Percentiles rank a stretch among this genome's conserved stretches.
Conservation (phyloP, 306 rosid genomes). For the Gleditsia sinensis region DNA sequence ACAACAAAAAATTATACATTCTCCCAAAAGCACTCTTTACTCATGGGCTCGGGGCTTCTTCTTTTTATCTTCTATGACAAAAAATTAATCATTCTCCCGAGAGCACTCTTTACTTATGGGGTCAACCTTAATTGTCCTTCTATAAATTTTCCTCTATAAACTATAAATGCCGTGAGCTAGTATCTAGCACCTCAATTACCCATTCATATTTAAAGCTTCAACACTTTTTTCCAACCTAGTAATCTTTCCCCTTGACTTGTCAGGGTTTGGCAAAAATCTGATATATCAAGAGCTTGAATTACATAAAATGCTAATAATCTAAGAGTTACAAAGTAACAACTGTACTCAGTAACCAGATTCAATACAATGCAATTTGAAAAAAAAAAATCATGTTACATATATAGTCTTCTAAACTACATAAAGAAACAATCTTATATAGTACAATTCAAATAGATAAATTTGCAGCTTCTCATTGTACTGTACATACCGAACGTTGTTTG, state of each 20-base stretch:
- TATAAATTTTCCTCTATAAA: not conserved
- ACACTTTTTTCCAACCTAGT: not conserved
- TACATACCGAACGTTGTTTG: slow-evolving; percentile 74
- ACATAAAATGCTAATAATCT: slow-evolving; percentile 13
- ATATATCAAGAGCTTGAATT: not conserved
- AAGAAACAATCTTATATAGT: not conserved
- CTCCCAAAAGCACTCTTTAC: not conserved
- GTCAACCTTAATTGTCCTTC: slow-evolving; percentile 18
- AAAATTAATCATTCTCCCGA: slow-evolving; percentile 14
- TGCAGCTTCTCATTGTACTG: slow-evolving; percentile 17
- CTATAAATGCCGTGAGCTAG: slow-evolving; percentile 5
- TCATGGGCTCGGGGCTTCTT: slow-evolving; percentile 1
- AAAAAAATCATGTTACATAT: not conserved
- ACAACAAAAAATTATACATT: slow-evolving; percentile 13
- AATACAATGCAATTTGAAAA: slow-evolving; percentile 13
- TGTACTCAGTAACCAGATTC: not conserved
- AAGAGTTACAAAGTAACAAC: no score
- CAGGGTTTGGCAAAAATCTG: not conserved
- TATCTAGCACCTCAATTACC: not conserved
- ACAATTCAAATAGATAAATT: slow-evolving; percentile 20
- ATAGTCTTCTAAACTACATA: slow-evolving; percentile 26
- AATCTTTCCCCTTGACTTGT: not conserved
- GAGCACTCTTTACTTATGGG: not conserved
- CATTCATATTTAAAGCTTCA: not conserved
- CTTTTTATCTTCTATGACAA: not conserved